These are phyloP conservation scores for Arthrobotrys musiformis DNA, from an alignment of 2,329 filamentous ascomycete genomes.

Conservation along the genomic window DNA sequence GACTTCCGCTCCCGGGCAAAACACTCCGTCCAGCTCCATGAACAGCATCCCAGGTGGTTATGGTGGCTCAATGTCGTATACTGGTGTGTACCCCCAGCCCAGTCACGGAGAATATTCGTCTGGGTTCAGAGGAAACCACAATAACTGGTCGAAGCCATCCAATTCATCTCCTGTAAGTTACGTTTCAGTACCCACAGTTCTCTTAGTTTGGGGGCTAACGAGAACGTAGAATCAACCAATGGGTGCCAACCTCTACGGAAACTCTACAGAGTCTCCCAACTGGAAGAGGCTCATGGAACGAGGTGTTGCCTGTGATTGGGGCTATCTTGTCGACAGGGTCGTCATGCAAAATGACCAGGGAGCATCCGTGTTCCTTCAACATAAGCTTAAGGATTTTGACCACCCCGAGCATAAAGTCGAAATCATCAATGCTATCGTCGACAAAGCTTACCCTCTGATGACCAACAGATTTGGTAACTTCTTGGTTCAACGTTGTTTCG, in stretches of 20 bases:
- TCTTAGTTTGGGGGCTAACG: neutral
- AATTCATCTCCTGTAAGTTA: constrained; percentile 32
- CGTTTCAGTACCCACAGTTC: neutral
- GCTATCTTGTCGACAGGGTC: constrained; percentile 99
- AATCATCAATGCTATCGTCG: constrained; percentile 86
- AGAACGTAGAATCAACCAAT: constrained; percentile 15
- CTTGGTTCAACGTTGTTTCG: constrained; percentile 96
- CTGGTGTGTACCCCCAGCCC: constrained; percentile 15
- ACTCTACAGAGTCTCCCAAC: constrained; percentile 47
- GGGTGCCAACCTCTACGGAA: constrained; percentile 41
- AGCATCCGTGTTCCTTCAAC: constrained; percentile 97
- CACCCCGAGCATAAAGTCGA: constrained; percentile 96
- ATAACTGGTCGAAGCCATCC: constrained; percentile 24
- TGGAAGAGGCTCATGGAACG: constrained; percentile 55
- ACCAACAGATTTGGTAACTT: constrained; percentile 99
- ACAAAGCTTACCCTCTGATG: constrained; percentile 80
- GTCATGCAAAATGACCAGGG: constrained; percentile 99
- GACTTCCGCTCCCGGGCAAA: constrained; percentile 27
- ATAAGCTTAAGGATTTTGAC: constrained; percentile 92
- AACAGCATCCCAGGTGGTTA: constrained; percentile 20
- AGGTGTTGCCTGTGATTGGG: constrained; percentile 81
- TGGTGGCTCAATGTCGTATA: constrained; percentile 26
- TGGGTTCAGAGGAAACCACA: constrained; percentile 21
- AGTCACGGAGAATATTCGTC: constrained; percentile 31
- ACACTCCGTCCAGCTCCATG: constrained; percentile 27